Conservation (phyloP, 306 rosid species). For the Vigna mungo region DNA sequence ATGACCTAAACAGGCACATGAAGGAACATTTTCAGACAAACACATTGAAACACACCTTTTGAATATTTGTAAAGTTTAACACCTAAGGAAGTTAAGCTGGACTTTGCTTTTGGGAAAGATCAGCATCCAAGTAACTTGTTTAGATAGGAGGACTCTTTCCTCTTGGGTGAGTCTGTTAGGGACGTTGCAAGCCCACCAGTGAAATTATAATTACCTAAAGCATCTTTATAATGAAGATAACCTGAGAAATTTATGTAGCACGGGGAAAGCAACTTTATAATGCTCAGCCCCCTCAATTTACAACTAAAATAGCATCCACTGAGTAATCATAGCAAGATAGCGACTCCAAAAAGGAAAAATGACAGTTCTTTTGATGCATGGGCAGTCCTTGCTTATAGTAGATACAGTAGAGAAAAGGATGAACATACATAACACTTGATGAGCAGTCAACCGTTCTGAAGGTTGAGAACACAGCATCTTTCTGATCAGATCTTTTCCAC, state of each 20-base stretch:
- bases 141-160: constrained; percentile 1
- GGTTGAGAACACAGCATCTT: constrained; percentile 88
- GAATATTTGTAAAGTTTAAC: constrained; percentile 14
- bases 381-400: constrained; percentile 26
- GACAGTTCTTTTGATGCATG: constrained; percentile 32
- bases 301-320: constrained; percentile 36
- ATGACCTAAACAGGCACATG: constrained; percentile 71
- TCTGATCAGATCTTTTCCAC: constrained; percentile 84
- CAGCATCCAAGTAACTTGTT: constrained; percentile 18
- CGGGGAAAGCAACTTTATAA: constrained; percentile 14
- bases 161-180: constrained; percentile 20
- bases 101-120: constrained; percentile 36
- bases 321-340: constrained; percentile 1
- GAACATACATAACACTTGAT: constrained; percentile 88
- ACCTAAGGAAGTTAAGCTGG: background rate
- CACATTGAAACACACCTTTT: constrained; percentile 31
- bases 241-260: constrained; percentile 14
- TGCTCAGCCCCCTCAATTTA: constrained; percentile 11
- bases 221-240: constrained; percentile 38
- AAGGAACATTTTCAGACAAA: constrained; percentile 40
- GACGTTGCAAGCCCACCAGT: constrained; percentile 12
- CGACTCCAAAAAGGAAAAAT: constrained; percentile 25
- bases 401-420: constrained; percentile 39
- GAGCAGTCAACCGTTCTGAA: constrained; percentile 85
- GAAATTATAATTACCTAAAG: constrained; percentile 37